A percentile compares a stretch with the other conserved stretches of the same genome.
Conservation (phyloP, 2,329 filamentous ascomycete genomes). For the Aureobasidium uvarum region DNA sequence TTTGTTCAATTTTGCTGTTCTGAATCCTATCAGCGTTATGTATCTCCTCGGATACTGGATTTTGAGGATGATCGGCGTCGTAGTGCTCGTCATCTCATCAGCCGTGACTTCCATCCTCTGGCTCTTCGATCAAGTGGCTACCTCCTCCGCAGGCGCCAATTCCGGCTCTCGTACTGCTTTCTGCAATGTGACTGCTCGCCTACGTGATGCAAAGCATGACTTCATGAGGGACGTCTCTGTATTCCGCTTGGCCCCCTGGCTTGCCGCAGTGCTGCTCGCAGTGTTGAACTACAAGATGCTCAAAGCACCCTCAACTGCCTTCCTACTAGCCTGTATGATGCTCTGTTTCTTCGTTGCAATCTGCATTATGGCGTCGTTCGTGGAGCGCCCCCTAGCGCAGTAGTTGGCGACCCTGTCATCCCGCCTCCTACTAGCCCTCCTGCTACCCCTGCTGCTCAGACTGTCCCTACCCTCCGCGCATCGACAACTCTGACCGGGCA, state of each 20-base stretch:
- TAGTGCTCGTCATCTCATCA: neutral
- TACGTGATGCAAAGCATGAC: neutral
- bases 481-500: neutral
- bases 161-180: neutral
- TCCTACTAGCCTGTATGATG: neutral
- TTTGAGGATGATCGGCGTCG: neutral
- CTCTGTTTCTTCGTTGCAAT: neutral
- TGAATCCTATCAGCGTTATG: neutral
- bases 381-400: neutral
- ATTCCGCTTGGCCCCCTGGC: neutral
- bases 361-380: neutral
- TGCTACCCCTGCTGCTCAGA: neutral
- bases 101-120: neutral
- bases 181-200: neutral
- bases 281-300: neutral
- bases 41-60: neutral
- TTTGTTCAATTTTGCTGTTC: neutral
- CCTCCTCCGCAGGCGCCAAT: neutral
- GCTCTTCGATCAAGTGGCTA: neutral
- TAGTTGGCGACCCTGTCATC: neutral
- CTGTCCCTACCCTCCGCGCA: neutral
- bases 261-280: neutral
- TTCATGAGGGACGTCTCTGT: neutral
- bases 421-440: neutral
- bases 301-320: neutral